Evolutionary conservation across 2,329 filamentous ascomycete genomes (phyloP), one percentile per base, ranked within the genome.

Genomic region (Claviceps lovelessii): DNA sequence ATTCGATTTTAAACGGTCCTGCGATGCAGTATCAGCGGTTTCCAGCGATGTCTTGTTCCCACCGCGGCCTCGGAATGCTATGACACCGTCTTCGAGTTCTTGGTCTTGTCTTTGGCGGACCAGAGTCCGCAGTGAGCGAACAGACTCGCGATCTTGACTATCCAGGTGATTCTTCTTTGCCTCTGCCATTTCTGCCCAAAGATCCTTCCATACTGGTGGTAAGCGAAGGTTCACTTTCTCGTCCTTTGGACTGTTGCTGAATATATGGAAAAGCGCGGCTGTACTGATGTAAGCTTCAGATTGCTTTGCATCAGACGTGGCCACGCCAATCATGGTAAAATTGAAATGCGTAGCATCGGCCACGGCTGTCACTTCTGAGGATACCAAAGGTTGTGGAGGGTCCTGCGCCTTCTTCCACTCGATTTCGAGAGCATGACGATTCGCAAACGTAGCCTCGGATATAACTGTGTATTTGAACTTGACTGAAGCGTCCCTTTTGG

Each of bases 281-380:
- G 90, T 95, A 6, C 90, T 87, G 46, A 93, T 78, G 61, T 85
- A 97, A 1, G 85, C 84, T 67, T 97, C 90, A 6, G 93, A 94
- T 65, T 98, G 90, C 59, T 84, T 82, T 13, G 76, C 61, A 53
- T 89, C 85, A 0, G 89, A 81, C 0, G 89, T 85, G 11, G 89
- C 86, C 47, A 94, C 70, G 0, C 77, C 76, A 4, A 72, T 75
- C 85, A 96, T 95, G 46, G 83, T 85, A 60, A 93, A 82, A 11
- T 73, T 79, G 29, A 85, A 81, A 39, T 75, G 73, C 19, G 70
- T 76, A 5, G 78, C 71, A 15, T 73, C 72, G 11, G 72, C 67
- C 29, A 68, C 66, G 13, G 73, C 65, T 56, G 78, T 73, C 10
- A 80, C 64, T 2, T 75, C 70, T 1, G 71, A 59, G 4, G 70